Base-by-base conservation (phyloP, 2,329 filamentous ascomycete genomes). In the Fusarium anguioides region DNA sequence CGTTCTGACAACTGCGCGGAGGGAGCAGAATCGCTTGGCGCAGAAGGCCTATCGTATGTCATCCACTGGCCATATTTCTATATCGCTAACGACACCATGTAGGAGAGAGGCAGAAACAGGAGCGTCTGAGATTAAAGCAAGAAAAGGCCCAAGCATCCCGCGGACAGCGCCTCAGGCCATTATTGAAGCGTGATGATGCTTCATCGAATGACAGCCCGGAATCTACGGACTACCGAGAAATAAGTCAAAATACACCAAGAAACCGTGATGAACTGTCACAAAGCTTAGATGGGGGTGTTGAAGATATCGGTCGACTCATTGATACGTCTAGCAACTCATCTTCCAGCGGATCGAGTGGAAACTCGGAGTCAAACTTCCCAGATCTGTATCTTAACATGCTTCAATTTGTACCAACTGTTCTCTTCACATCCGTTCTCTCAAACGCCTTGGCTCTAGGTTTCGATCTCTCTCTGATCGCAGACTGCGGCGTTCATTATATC, bases 1-100 rank as follows among this genome's bases (percentile, higher is more conserved):
- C 17, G 51, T 66, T 8, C 0, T 75, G 1, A 75, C 73, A 0
- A 35, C 45, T 0, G 73, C 73, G 0, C 36, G 74, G 2, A 72
- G 66, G 20, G 73, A 74, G 23, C 71, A 74, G 45, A 75, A 75
- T 44, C 63, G 72, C 1, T 10, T 56, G 5, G 71, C 74, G 1
- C 74, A 75, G 29, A 68, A 60, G 24, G 60, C 61, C 4, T 75
- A 63, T 18, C 39, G 73, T 75, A 35, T 44, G 73, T 49, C 5
- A 3, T 0, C 12, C n/a, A 8, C 31, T n/a, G 27, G 6, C 12
- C 12, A 9, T 33, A 4, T 4, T 33, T 17, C 11, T 33, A 33
- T 17, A 4, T 7, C 29, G 31, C 31, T 33, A n/a, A 33, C 9
- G 15, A 8, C 9, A 6, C 9, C 5, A 6, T 2, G 8, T 37